Evolutionary conservation across 148 eudicot species (phyloP).

Genomic region (Agrostemma githago): DNA sequence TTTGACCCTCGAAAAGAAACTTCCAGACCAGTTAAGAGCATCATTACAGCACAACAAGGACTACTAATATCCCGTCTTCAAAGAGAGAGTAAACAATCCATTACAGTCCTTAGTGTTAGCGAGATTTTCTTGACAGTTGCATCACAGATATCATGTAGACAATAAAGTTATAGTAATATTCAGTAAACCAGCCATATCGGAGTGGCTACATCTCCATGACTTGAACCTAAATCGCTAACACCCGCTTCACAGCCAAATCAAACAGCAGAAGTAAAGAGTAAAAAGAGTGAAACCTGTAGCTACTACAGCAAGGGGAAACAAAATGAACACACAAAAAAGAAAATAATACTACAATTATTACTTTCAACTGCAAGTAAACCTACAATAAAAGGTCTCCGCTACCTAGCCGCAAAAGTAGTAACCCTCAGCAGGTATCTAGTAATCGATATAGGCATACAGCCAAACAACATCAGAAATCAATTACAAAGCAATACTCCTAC

Average conservation of each 20-base stretch:
- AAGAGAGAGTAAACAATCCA: background rate
- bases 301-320: background rate
- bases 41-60: background rate
- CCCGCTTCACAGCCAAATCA: background rate
- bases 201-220: background rate
- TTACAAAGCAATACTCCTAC: background rate
- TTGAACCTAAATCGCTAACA: background rate
- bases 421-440: background rate
- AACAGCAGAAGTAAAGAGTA: background rate
- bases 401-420: background rate
- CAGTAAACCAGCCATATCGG: background rate
- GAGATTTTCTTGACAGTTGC: background rate
- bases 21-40: background rate
- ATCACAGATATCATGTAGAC: background rate
- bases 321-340: background rate
- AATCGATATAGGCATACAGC: background rate
- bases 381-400: background rate
- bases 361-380: background rate
- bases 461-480: background rate
- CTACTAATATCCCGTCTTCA: background rate
- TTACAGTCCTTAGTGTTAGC: background rate
- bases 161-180: background rate
- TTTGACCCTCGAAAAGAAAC: background rate
- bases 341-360: background rate
- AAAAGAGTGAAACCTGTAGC: background rate